phyloP scores from a whole-genome alignment of 129 eudicot genomes.

The Tagetes erecta region DNA sequence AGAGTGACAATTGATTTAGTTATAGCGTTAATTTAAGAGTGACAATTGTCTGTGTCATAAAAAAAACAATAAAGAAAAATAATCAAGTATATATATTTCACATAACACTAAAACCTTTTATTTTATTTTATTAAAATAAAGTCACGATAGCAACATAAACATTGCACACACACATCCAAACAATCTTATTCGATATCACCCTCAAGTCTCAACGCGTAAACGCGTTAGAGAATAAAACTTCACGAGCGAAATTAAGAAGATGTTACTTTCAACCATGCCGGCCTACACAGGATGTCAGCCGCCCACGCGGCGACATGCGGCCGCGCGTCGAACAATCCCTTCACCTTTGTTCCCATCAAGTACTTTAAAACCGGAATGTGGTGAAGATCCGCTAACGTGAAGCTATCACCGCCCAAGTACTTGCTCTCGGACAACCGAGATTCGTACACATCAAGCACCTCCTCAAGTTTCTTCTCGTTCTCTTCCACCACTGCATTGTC shows the following conservation, averaged over 20 bases:
- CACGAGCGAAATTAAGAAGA: not conserved
- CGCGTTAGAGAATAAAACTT: not conserved
- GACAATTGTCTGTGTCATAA: too few species aligned
- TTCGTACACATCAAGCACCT: slow-evolving; percentile 55
- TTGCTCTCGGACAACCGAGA: slow-evolving; percentile 41
- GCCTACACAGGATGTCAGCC: slow-evolving; percentile 26
- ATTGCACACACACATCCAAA: not conserved
- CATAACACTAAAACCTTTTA: not conserved
- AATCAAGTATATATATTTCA: too few species aligned
- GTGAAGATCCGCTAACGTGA: too few species aligned
- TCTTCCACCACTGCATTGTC: slow-evolving; percentile 31
- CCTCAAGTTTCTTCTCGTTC: slow-evolving; percentile 34
- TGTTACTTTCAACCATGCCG: slow-evolving; percentile 22
- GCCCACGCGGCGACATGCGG: slow-evolving; percentile 34
- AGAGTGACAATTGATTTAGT: too few species aligned
- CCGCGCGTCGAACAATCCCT: too few species aligned
- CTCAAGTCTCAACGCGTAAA: not conserved
- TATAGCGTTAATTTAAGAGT: not conserved
- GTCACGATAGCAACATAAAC: not conserved
- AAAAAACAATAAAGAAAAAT: too few species aligned
- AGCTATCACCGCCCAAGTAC: too few species aligned
- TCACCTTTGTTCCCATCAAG: too few species aligned
- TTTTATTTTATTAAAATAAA: not conserved
- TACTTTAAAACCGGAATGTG: too few species aligned
- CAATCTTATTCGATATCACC: not conserved